Base-by-base conservation (phyloP, 805 yeast species). In the Citeromyces matritensis region DNA sequence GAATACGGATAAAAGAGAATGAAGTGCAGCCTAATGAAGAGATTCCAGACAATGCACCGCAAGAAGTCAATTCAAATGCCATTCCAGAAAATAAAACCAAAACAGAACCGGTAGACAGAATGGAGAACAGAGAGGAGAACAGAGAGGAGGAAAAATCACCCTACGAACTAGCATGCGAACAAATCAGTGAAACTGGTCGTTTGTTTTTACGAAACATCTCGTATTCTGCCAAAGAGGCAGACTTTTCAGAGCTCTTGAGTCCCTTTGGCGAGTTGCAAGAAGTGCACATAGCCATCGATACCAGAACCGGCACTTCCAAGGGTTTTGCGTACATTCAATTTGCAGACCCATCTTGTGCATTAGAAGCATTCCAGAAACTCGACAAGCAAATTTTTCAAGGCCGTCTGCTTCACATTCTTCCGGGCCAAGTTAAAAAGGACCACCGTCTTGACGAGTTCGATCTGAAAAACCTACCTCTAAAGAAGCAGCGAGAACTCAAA, bases 351-450 rank as follows among this genome's bases (percentile, higher is more conserved):
- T 65, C 67, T 7, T 76, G 77, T 47, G 98, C 98, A 0, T 71
- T 78, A 1, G 48, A 55, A 19, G 97, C 97, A 0, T 86, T 63
- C 48, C 52, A 64, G 24, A 68, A 63, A 9, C 59, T 86, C 31
- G 98, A 91, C 52, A 85, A 83, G 45, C 79, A 80, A 45, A 78
- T 82, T 48, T 88, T 82, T 60, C 97, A 91, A 56, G 98, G 98
- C 32, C 72, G 98, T 43, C 63, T 91, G 32, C 55, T 91, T 31
- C 98, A 91, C 53, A 78, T 91, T 37, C 56, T 91, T 33, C 86
- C 95, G 10, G 96, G 79, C 3, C 76, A 83, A 31, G 71, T 68
- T 30, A 84, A 84, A 53, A 81, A 85, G 39, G 77, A 73, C 31
- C 94, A 84, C 47, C 65, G 73, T 35, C 56, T 91, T 28, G 95